phyloP scores from a whole-genome alignment of 1,284 basidiomycete genomes.

The Rhizoctonia solani region DNA sequence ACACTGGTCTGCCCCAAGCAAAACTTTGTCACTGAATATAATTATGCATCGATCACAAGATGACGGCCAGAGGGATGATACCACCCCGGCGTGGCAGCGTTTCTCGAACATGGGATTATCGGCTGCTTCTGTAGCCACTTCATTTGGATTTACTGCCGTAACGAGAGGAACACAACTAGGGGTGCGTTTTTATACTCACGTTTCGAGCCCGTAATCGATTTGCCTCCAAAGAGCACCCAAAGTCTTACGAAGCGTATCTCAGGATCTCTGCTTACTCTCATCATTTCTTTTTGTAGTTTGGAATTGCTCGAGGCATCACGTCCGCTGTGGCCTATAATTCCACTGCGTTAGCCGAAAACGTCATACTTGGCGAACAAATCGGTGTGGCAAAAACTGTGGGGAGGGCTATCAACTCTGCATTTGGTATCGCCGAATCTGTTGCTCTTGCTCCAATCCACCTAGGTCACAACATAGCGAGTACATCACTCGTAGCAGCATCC shows the following conservation, averaged over 20 bases:
- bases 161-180: conserved; percentile 68
- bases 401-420: conserved; percentile 61
- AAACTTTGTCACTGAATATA: too few relatives aligned
- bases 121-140: conserved; percentile 59
- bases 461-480: conserved; percentile 74
- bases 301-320: conserved; percentile 64
- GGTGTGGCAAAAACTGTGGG: conserved; percentile 61
- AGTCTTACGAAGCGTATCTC: too few relatives aligned
- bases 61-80: too few relatives aligned
- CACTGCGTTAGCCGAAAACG: conserved; percentile 62
- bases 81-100: conserved; percentile 19
- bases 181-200: conserved; percentile 49
- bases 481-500: conserved; percentile 70
- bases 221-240: too few relatives aligned
- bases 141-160: conserved; percentile 66
- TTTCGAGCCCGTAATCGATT: too few relatives aligned
- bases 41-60: too few relatives aligned
- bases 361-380: conserved; percentile 62
- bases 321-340: conserved; percentile 60
- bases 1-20: too few relatives aligned
- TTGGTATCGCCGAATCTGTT: conserved; percentile 68
- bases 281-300: conserved; percentile 57
- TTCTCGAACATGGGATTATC: conserved; percentile 33
- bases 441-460: conserved; percentile 72
- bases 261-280: too few relatives aligned